Conservation (phyloP, 495 filamentous ascomycete species). For the Mycothermus thermophilus region DNA sequence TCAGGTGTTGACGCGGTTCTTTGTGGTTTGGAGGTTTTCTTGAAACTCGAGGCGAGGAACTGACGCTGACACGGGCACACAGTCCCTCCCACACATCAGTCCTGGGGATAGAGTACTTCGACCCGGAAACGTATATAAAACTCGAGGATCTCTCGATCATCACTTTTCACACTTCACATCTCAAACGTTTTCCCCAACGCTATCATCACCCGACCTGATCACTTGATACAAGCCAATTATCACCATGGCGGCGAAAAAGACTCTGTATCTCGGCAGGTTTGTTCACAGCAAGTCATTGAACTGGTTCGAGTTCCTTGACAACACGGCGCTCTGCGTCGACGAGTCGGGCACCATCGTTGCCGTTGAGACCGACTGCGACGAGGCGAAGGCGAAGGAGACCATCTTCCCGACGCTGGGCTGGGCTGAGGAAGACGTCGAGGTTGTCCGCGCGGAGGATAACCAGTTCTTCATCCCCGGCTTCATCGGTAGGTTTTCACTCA, state of each 20-base stretch:
- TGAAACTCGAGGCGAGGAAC: too few species aligned
- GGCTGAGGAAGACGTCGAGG: conserved; percentile 27
- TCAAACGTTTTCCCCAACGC: too few species aligned
- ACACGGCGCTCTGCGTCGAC: conserved; percentile 54
- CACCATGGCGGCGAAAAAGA: conserved; percentile 12
- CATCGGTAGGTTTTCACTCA: conserved; percentile 59
- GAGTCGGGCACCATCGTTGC: conserved; percentile 50
- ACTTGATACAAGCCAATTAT: too few species aligned
- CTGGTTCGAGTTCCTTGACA: conserved; percentile 42
- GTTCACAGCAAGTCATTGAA: conserved; percentile 42
- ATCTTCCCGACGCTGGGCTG: conserved; percentile 24
- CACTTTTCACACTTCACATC: too few species aligned
- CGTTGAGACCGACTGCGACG: conserved; percentile 26
- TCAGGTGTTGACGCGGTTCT: too few species aligned
- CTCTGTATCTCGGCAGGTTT: conserved; percentile 40
- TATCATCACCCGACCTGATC: too few species aligned
- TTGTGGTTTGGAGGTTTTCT: too few species aligned
- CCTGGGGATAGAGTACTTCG: too few species aligned
- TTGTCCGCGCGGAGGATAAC: conserved; percentile 19
- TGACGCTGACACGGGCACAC: too few species aligned
- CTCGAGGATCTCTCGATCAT: too few species aligned
- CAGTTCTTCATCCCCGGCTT: conserved; percentile 93
- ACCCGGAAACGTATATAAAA: too few species aligned
- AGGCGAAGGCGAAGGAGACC: conserved; percentile 10
- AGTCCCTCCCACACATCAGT: too few species aligned